Conservation (phyloP, 192 early-diverging fungal genomes). For the Coemansia sp. region DNA sequence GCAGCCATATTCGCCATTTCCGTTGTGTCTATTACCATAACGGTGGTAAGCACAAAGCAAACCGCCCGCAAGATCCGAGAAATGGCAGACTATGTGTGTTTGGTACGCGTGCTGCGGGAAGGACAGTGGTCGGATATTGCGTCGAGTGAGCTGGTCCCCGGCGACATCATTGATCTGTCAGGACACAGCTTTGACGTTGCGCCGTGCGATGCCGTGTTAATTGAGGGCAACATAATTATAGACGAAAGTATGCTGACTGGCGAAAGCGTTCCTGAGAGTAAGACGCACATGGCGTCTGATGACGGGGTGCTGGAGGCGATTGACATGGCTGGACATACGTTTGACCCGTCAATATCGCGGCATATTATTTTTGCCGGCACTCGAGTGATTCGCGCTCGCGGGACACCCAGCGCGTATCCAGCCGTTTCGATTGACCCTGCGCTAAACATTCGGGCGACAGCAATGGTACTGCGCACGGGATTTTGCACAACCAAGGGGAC, state of each 20-base stretch:
- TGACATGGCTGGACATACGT: slow-evolving; percentile 32
- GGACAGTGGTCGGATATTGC: slow-evolving; percentile 38
- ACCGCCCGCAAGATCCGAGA: slow-evolving; percentile 64
- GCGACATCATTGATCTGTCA: slow-evolving; percentile 84
- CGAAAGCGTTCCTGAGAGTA: slow-evolving; percentile 92
- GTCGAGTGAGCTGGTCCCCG: slow-evolving; percentile 84
- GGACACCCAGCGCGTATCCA: slow-evolving; percentile 15
- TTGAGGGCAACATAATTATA: slow-evolving; percentile 92
- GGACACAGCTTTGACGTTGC: slow-evolving; percentile 54
- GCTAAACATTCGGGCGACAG: slow-evolving; percentile 35
- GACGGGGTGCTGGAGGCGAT: slow-evolving; percentile 13
- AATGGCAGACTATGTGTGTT: slow-evolving; percentile 80
- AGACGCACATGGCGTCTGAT: slow-evolving; percentile 58
- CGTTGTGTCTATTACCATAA: slow-evolving; percentile 68
- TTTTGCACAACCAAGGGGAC: slow-evolving; percentile 96
- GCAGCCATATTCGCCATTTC: slow-evolving; percentile 88
- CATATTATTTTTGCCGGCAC: slow-evolving; percentile 94
- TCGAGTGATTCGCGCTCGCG: slow-evolving; percentile 75
- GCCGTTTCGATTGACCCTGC: slow-evolving; percentile 18
- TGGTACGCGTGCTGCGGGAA: slow-evolving; percentile 64
- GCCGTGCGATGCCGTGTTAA: slow-evolving; percentile 89
- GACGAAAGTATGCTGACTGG: slow-evolving; percentile 99
- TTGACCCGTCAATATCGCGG: slow-evolving; percentile 61
- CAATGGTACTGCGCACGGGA: slow-evolving; percentile 85
- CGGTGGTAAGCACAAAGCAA: slow-evolving; percentile 77